Percentiles rank a stretch among this genome's conserved stretches.
These are phyloP conservation scores for Coniochaeta prunicola DNA, from an alignment of 2,329 filamentous ascomycete genomes.

Conservation along the genomic window DNA sequence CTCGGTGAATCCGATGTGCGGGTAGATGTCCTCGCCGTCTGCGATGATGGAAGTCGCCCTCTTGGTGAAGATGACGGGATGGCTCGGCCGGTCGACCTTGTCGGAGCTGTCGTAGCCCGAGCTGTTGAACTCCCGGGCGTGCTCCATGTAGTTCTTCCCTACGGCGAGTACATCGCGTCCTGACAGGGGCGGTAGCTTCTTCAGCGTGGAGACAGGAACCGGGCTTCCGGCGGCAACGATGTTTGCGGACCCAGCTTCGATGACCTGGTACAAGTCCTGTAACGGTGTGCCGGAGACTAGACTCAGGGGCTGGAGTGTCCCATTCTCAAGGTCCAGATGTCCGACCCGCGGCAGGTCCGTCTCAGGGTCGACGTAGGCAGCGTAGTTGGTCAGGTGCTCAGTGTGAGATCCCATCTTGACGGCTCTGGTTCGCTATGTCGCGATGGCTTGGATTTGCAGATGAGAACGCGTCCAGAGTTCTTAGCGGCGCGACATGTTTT, in stretches of 20 bases:
- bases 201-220: constrained; percentile 25
- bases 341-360: constrained; percentile 2
- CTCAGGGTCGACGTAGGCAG: neutral
- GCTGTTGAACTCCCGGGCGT: constrained; percentile 49
- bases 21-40: constrained; percentile 35
- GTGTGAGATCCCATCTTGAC: constrained; percentile 1
- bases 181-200: constrained; percentile 36
- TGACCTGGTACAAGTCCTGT: constrained; percentile 41
- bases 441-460: neutral
- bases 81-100: constrained; percentile 41
- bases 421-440: neutral
- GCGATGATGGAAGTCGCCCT: constrained; percentile 45
- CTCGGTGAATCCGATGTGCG: constrained; percentile 37
- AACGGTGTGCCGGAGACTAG: constrained; percentile 39
- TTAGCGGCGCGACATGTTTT: neutral
- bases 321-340: neutral
- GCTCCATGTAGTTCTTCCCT: constrained; percentile 50
- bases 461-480: neutral
- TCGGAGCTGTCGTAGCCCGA: constrained; percentile 48
- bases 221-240: constrained; percentile 26
- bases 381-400: constrained; percentile 2
- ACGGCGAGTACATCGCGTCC: constrained; percentile 46
- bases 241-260: constrained; percentile 33
- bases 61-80: constrained; percentile 51
- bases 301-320: constrained; percentile 29